phyloP scores from a whole-genome alignment of 768 basidiomycete species.

The Tricholoma sp. region DNA sequence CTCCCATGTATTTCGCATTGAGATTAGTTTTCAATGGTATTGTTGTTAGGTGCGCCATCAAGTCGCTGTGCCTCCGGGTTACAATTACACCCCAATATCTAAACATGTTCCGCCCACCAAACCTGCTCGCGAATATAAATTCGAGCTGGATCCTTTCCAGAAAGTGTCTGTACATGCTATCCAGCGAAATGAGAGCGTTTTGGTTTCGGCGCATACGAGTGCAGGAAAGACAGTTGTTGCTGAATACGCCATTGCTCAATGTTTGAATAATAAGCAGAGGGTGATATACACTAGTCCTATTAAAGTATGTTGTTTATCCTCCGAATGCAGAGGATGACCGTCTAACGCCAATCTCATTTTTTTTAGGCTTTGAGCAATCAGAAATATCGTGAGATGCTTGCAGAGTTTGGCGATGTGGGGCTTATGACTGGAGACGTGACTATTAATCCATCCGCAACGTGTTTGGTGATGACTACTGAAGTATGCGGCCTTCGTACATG shows the following conservation, averaged over 20 bases:
- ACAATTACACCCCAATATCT: constrained; percentile 85
- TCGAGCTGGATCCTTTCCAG: constrained; percentile 96
- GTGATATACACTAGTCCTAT: constrained; percentile 99
- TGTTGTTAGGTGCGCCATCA: constrained; percentile 78
- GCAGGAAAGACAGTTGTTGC: constrained; percentile 99
- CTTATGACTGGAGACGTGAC: constrained; percentile 99
- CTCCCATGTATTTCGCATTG: not conserved
- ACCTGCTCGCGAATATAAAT: constrained; percentile 91
- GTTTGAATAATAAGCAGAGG: constrained; percentile 87
- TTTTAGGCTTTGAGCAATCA: constrained; percentile 94
- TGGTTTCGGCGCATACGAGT: constrained; percentile 98
- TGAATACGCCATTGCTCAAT: constrained; percentile 98
- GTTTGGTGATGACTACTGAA: constrained; percentile 99
- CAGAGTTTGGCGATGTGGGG: constrained; percentile 96
- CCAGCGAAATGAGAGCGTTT: constrained; percentile 93
- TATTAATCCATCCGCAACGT: constrained; percentile 94
- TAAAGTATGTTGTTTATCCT: constrained; percentile 56
- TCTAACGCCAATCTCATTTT: constrained; percentile 14
- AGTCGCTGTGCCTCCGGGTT: constrained; percentile 92
- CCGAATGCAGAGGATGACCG: constrained; percentile 1
- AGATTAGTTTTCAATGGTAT: not conserved
- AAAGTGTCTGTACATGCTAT: constrained; percentile 92
- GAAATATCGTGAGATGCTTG: constrained; percentile 97
- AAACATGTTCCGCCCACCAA: constrained; percentile 88
- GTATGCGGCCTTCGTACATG: constrained; percentile 36